Conservation (phyloP, 2,329 filamentous ascomycete genomes). For the Cercospora citrullina region DNA sequence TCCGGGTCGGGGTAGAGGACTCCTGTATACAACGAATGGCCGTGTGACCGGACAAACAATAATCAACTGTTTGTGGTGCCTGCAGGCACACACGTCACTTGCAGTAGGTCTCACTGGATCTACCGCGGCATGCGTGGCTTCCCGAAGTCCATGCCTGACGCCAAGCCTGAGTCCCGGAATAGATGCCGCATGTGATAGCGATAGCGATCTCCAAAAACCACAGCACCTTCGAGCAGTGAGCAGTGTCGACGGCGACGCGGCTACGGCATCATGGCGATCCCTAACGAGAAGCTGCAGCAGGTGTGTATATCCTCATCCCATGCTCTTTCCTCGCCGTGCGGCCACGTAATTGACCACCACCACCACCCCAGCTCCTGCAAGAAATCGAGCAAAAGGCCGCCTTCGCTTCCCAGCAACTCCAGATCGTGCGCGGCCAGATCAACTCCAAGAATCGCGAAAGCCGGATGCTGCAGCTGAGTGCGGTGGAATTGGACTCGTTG, state of each 20-base stretch:
- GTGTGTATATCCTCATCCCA: conserved; percentile 48
- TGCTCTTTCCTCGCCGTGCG: neutral
- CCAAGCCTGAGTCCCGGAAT: conserved; percentile 1
- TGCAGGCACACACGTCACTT: neutral
- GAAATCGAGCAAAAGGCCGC: conserved; percentile 92
- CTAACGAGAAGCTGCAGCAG: conserved; percentile 92
- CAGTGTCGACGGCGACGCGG: neutral
- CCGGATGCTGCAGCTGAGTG: conserved; percentile 83
- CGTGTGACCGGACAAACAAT: conserved; percentile 2
- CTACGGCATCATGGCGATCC: conserved; percentile 71
- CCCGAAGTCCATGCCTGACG: neutral
- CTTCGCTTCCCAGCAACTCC: conserved; percentile 88
- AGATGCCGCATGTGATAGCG: neutral
- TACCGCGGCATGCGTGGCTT: conserved; percentile 4
- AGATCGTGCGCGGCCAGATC: conserved; percentile 80
- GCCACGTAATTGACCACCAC: conserved; percentile 17
- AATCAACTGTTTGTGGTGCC: neutral
- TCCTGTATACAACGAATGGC: neutral
- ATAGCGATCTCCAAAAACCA: neutral
- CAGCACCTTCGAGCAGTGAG: neutral
- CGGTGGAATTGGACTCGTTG: conserved; percentile 76
- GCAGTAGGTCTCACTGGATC: neutral
- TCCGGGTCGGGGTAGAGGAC: neutral
- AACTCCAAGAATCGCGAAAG: conserved; percentile 82
- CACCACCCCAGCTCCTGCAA: conserved; percentile 68